phyloP scores from a whole-genome alignment of 148 eudicot species.

The Heliamphora exappendiculata region DNA sequence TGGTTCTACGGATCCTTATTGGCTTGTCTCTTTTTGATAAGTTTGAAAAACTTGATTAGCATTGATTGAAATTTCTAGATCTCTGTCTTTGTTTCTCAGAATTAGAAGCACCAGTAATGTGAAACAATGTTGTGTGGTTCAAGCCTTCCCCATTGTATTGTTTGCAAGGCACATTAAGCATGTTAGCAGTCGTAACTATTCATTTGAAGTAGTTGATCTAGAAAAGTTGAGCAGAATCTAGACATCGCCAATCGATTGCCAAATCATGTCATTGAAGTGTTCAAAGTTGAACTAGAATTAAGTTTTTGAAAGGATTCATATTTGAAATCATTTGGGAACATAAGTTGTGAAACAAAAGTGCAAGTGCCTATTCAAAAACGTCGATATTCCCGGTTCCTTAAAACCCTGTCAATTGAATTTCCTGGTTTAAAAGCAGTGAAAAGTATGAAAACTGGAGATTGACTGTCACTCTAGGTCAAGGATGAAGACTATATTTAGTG shows the following conservation, averaged over 20 bases:
- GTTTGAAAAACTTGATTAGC: background rate
- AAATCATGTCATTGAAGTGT: background rate
- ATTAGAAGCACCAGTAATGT: background rate
- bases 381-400: background rate
- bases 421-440: background rate
- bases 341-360: background rate
- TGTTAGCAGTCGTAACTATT: background rate
- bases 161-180: background rate
- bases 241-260: background rate
- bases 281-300: no score
- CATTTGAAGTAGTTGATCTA: background rate
- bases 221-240: background rate
- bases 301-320: constrained; percentile 3
- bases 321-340: background rate
- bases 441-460: background rate
- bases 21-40: background rate
- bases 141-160: background rate
- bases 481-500: background rate
- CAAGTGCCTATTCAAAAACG: background rate
- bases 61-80: background rate
- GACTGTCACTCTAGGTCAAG: background rate
- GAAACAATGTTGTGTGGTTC: background rate
- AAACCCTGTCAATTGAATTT: background rate
- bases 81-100: background rate
- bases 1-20: background rate